Conservation (phyloP, 352 stramenopile genomes). For the Peronospora tabacina region DNA sequence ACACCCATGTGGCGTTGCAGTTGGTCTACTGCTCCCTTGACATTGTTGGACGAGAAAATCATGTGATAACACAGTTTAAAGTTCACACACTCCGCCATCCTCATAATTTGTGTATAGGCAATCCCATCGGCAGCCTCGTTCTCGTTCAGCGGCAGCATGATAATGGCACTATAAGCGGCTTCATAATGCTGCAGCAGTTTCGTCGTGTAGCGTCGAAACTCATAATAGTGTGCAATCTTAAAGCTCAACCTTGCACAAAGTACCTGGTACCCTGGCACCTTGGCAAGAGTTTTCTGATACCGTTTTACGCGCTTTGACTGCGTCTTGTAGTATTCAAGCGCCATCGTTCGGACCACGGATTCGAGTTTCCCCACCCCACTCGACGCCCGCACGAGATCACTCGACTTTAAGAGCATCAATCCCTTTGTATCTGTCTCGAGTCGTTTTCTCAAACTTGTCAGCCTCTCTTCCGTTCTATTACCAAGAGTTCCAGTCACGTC, state of each 20-base stretch:
- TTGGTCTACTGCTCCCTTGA: constrained; percentile 80
- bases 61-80: constrained; percentile 87
- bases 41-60: constrained; percentile 79
- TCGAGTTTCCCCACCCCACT: constrained; percentile 68
- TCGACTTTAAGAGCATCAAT: constrained; percentile 52
- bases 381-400: constrained; percentile 56
- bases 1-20: constrained; percentile 73
- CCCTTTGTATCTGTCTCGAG: constrained; percentile 70
- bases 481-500: constrained; percentile 48
- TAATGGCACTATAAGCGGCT: constrained; percentile 58
- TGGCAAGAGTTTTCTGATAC: constrained; percentile 75
- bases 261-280: constrained; percentile 40
- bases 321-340: constrained; percentile 85
- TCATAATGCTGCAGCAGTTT: constrained; percentile 85
- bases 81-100: constrained; percentile 81
- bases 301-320: constrained; percentile 85
- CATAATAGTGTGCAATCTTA: constrained; percentile 87
- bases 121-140: constrained; percentile 33
- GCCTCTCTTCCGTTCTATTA: constrained; percentile 67
- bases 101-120: constrained; percentile 64
- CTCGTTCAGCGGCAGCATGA: constrained; percentile 48
- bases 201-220: constrained; percentile 79
- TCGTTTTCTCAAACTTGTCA: constrained; percentile 54
- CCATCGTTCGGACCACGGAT: constrained; percentile 56
- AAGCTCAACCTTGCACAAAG: constrained; percentile 75